Base-by-base conservation (phyloP, 1,284 basidiomycete species). In the Papiliotrema fonsecae region DNA sequence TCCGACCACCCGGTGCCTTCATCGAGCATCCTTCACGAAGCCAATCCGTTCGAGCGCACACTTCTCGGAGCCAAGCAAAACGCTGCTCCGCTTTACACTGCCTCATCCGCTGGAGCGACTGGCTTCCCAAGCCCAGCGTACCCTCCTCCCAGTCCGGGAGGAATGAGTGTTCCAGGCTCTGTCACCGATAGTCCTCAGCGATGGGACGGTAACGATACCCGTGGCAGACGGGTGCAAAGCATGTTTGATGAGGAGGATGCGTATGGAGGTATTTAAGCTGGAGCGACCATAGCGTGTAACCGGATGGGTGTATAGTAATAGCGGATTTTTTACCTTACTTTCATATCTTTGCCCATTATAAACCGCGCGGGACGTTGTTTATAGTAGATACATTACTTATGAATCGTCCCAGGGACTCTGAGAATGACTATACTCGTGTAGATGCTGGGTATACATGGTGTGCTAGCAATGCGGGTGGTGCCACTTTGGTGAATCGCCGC, bases 201-300 rank as follows among this genome's bases (percentile, higher is more conserved):
- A 25, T 60, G 63, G 61, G 48, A 36, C 14, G 40, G 49, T 2
- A 18, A 38, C 34, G 27, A 36, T 38, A 35, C 34, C 16, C 5
- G 18, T 38, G n/a, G 24, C 16, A 7, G 19, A 22, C 16, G 27
- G 16, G 26, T 14, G 42, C 32, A 55, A 42, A 50, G 55, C 25
- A 45, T 54, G 30, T 61, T 55, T 47, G 57, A 60, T 32, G 58
- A 54, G 19, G 64, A 71, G 6, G 67, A 69, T 51, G 67, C 64
- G n/a, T 71, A 71, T 53, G 69, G 66, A 11, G 69, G 69, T 4
- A 71, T 71, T 43, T 71, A 60, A 38, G 27, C n/a, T n/a, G n/a
- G n/a, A n/a, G n/a, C n/a, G n/a, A n/a, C n/a, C n/a, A n/a, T n/a
- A n/a, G n/a, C 4, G 14, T 40, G 6, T 9, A 5, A 16, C 19